Conservation (phyloP, 345 rosid genomes). For the rapeseed (Brassica napus) region DNA sequence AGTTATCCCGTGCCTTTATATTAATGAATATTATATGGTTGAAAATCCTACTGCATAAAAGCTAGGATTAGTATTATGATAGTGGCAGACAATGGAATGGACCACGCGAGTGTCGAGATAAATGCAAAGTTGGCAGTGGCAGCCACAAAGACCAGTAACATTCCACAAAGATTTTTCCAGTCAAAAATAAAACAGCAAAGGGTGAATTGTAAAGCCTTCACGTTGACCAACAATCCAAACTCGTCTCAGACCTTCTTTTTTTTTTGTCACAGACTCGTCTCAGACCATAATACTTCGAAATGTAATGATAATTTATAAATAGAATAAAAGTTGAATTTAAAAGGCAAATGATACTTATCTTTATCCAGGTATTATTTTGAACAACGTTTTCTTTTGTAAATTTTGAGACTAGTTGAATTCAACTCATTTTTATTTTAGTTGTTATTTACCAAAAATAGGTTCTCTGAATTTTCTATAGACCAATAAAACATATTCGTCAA, state of each 20-base stretch:
- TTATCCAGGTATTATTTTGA: background rate
- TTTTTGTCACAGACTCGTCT: too few species aligned
- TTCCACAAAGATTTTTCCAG: constrained; percentile 55
- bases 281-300: background rate
- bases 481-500: background rate
- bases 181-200: constrained; percentile 28
- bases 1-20: background rate
- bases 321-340: background rate
- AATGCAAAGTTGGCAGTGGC: constrained; percentile 40
- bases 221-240: constrained; percentile 16
- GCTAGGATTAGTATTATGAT: constrained; percentile 20
- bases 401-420: background rate
- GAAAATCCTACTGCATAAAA: constrained; percentile 3
- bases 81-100: constrained; percentile 36
- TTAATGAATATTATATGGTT: constrained; percentile 12
- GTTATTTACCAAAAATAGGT: background rate
- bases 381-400: background rate
- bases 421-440: background rate
- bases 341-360: background rate
- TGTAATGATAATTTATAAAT: background rate
- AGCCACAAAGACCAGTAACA: constrained; percentile 39
- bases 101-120: constrained; percentile 27
- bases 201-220: constrained; percentile 25
- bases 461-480: background rate
- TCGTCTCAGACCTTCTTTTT: too few species aligned